A percentile compares a stretch with the other conserved stretches of the same genome.
These are phyloP conservation scores for Cadophora sp. DNA, from an alignment of 2,329 filamentous ascomycete species.

Conservation along the genomic window DNA sequence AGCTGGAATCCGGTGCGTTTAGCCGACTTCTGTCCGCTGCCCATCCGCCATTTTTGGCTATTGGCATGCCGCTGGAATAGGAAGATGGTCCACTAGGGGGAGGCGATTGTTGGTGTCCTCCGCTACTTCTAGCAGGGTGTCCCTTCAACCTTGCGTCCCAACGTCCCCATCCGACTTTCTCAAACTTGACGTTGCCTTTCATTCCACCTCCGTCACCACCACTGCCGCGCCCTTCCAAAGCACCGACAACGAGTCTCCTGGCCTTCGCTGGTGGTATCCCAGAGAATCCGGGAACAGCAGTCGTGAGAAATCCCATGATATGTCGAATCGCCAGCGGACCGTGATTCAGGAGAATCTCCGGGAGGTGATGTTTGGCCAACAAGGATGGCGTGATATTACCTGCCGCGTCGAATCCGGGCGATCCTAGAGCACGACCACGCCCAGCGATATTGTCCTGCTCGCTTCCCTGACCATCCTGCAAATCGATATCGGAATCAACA, in stretches of 20 bases:
- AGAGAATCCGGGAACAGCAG: slow-evolving; percentile 90
- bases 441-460: slow-evolving; percentile 36
- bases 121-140: slow-evolving; percentile 56
- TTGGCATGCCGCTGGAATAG: slow-evolving; percentile 61
- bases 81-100: slow-evolving; percentile 51
- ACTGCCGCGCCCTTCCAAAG: slow-evolving; percentile 77
- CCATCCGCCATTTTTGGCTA: slow-evolving; percentile 54
- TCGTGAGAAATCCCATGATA: slow-evolving; percentile 93
- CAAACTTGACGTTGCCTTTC: slow-evolving; percentile 79
- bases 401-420: slow-evolving; percentile 66
- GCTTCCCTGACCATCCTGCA: slow-evolving; percentile 69
- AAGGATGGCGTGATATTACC: slow-evolving; percentile 85
- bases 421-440: slow-evolving; percentile 33
- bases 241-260: slow-evolving; percentile 88
- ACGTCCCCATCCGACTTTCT: slow-evolving; percentile 96
- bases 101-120: slow-evolving; percentile 49
- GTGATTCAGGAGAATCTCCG: slow-evolving; percentile 86
- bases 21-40: slow-evolving; percentile 56
- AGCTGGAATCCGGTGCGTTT: slow-evolving; percentile 63
- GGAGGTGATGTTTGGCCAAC: slow-evolving; percentile 88
- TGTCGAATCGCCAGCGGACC: slow-evolving; percentile 93
- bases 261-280: slow-evolving; percentile 89
- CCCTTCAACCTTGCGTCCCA: slow-evolving; percentile 87
- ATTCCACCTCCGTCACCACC: slow-evolving; percentile 64
- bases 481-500: slow-evolving; percentile 87